Percentiles rank a stretch among this genome's conserved stretches.
phyloP scores from a whole-genome alignment of 106 monocot species.

The Phalaenopsis aphrodite region DNA sequence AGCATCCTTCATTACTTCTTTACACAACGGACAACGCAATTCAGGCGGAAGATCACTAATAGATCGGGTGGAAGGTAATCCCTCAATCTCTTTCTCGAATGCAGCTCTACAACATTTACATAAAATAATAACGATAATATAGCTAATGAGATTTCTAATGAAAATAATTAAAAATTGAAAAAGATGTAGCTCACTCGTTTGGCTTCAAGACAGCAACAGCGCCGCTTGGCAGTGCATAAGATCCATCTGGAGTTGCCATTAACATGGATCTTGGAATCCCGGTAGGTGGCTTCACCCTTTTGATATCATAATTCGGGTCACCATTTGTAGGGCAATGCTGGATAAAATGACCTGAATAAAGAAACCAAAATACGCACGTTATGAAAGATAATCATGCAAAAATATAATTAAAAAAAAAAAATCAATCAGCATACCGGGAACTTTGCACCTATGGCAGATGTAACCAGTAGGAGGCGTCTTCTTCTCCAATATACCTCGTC shows the following conservation, averaged over 20 bases:
- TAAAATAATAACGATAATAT: not conserved
- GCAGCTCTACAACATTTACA: conserved; percentile 51
- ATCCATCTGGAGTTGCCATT: conserved; percentile 89
- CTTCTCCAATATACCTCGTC: conserved; percentile 49
- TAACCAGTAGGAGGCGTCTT: conserved; percentile 89
- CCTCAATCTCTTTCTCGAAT: conserved; percentile 97
- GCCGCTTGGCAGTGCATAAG: conserved; percentile 90
- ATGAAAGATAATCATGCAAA: not conserved
- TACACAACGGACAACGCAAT: conserved; percentile 84
- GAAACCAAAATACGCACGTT: not conserved
- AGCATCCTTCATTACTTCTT: conserved; percentile 98
- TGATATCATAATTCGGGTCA: conserved; percentile 72
- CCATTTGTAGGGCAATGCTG: conserved; percentile 93
- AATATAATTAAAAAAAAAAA: not conserved
- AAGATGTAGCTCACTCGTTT: conserved; percentile 62
- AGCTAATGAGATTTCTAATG: too few species aligned
- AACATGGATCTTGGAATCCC: conserved; percentile 92
- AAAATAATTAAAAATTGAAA: not conserved
- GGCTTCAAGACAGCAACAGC: conserved; percentile 92
- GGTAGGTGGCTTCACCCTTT: conserved; percentile 74
- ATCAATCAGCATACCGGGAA: conserved; percentile 47
- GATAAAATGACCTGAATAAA: conserved; percentile 74
- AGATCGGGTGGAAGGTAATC: conserved; percentile 67
- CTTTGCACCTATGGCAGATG: conserved; percentile 95
- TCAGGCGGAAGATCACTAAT: conserved; percentile 78